A percentile compares a stretch with the other conserved stretches of the same genome.
These are phyloP conservation scores for Vanrija sp. DNA, from an alignment of 1,284 basidiomycete species.

Conservation along the genomic window DNA sequence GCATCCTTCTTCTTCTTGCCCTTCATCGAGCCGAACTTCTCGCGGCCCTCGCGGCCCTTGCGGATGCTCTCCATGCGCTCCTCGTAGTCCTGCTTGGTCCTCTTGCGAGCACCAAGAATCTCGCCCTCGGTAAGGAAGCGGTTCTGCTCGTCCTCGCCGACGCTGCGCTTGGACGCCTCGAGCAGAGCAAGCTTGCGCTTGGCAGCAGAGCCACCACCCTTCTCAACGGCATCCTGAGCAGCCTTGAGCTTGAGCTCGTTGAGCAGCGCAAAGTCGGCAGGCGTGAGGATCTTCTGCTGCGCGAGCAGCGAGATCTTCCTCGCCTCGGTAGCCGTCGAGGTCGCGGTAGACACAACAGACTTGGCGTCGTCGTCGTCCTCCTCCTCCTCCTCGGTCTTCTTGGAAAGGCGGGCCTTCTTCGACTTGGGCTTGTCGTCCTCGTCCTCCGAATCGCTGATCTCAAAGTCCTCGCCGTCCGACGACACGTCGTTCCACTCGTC, in stretches of 20 bases:
- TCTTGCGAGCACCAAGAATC: constrained; percentile 92
- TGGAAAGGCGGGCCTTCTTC: constrained; percentile 27
- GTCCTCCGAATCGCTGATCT: constrained; percentile 82
- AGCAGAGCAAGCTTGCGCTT: constrained; percentile 82
- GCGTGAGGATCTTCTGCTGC: constrained; percentile 77
- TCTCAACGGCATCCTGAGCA: constrained; percentile 67
- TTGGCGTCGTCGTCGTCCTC: constrained; percentile 39
- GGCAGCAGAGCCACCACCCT: constrained; percentile 67
- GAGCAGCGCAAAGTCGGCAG: constrained; percentile 91
- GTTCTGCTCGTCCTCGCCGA: constrained; percentile 53
- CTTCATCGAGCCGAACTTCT: constrained; percentile 86
- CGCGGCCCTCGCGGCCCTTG: constrained; percentile 89
- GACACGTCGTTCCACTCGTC: constrained; percentile 83
- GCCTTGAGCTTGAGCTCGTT: constrained; percentile 84
- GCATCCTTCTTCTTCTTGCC: constrained; percentile 80
- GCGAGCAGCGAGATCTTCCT: constrained; percentile 49
- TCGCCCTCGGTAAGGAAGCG: constrained; percentile 82
- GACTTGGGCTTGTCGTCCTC: constrained; percentile 53
- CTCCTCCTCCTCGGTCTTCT: constrained; percentile 38
- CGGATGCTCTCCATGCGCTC: constrained; percentile 89
- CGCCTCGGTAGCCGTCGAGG: constrained; percentile 37
- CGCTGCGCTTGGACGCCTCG: constrained; percentile 61
- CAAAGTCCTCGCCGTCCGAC: constrained; percentile 65
- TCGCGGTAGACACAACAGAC: constrained; percentile 39
- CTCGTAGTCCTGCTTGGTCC: constrained; percentile 88